phyloP scores from a whole-genome alignment of 148 eudicot genomes.

The Camellia japonica region DNA sequence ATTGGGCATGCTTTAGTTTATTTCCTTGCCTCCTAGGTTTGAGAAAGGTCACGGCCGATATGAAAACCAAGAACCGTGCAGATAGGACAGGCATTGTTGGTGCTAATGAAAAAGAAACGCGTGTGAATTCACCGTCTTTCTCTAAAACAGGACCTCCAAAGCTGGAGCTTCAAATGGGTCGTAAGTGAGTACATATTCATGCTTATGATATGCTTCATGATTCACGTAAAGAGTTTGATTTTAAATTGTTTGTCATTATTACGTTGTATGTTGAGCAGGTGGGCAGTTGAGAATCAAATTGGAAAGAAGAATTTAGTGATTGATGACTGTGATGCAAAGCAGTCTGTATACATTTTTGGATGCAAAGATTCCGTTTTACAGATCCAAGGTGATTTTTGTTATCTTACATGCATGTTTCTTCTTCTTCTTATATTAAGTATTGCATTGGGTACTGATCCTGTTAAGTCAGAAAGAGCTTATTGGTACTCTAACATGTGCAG shows the following conservation, averaged over 20 bases:
- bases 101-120: constrained; percentile 58
- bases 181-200: constrained; percentile 66
- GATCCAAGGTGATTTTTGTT: constrained; percentile 60
- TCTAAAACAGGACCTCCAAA: constrained; percentile 84
- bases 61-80: constrained; percentile 88
- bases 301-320: constrained; percentile 74
- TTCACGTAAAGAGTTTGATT: background rate
- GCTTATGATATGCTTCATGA: background rate
- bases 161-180: constrained; percentile 97
- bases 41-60: constrained; percentile 83
- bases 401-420: background rate
- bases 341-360: constrained; percentile 83
- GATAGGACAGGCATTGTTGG: constrained; percentile 76
- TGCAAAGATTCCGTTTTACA: constrained; percentile 91
- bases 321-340: constrained; percentile 84
- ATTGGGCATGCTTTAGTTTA: constrained; percentile 12
- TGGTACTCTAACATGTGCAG: constrained; percentile 36
- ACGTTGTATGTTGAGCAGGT: constrained; percentile 41
- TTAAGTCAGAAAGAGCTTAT: constrained; percentile 13
- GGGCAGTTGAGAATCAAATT: constrained; percentile 92
- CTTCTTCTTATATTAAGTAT: background rate
- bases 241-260: background rate
- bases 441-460: background rate
- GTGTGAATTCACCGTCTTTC: constrained; percentile 41
- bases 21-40: constrained; percentile 48